Conservation (phyloP, 169 alveolate genomes). For the Cryptosporidium bovis region DNA sequence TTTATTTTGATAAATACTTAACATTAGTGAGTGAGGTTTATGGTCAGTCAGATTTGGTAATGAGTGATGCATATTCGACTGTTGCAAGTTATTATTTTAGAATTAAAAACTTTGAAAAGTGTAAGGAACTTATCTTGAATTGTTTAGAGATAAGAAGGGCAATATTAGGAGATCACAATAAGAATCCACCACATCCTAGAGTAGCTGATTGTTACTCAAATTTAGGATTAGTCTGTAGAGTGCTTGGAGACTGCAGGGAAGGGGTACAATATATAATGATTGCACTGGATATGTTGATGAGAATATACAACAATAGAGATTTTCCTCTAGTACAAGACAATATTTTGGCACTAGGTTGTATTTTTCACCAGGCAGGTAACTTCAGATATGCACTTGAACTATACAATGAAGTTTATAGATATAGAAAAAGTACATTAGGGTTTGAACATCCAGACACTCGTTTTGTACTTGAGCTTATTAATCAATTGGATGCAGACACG, state of each 20-base stretch:
- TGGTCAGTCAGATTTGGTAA: slow-evolving; percentile 74
- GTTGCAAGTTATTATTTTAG: slow-evolving; percentile 77
- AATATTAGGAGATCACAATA: slow-evolving; percentile 56
- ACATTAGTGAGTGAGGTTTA: slow-evolving; percentile 66
- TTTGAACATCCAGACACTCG: slow-evolving; percentile 82
- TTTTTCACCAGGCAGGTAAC: slow-evolving; percentile 85
- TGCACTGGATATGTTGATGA: slow-evolving; percentile 88
- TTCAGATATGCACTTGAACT: slow-evolving; percentile 83
- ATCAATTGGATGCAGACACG: slow-evolving; percentile 65
- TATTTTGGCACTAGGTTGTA: slow-evolving; percentile 85
- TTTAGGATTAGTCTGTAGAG: slow-evolving; percentile 82
- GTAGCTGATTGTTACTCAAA: slow-evolving; percentile 88
- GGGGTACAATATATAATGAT: slow-evolving; percentile 83
- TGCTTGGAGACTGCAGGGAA: slow-evolving; percentile 83
- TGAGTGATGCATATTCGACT: slow-evolving; percentile 75
- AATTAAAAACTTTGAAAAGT: slow-evolving; percentile 33
- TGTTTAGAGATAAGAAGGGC: slow-evolving; percentile 68
- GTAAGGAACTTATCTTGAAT: slow-evolving; percentile 44
- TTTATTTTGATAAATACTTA: slow-evolving; percentile 75
- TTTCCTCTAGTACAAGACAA: slow-evolving; percentile 84
- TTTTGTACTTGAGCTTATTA: slow-evolving; percentile 44
- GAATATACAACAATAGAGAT: slow-evolving; percentile 82
- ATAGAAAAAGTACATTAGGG: slow-evolving; percentile 82
- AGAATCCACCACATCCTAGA: slow-evolving; percentile 79
- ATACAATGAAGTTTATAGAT: slow-evolving; percentile 84